Conservation (phyloP, 345 rosid species). For the Orychophragmus violaceus region DNA sequence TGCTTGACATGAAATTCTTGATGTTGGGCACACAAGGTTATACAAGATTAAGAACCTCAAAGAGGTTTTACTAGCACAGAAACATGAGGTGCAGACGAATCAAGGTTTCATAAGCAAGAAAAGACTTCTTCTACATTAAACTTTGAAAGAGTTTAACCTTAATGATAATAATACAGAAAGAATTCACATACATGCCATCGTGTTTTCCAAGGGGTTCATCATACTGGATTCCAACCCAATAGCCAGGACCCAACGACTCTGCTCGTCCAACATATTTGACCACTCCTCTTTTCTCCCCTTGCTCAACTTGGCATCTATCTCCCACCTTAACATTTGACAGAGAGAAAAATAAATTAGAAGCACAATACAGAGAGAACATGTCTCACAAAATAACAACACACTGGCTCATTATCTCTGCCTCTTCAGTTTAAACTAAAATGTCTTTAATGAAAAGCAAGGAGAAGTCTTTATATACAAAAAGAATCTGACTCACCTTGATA, state of each 20-base stretch:
- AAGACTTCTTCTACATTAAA: not conserved
- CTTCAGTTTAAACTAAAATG: not conserved
- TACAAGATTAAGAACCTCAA: not conserved
- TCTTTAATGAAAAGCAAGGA: no score
- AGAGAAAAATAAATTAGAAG: not conserved
- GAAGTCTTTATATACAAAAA: not conserved
- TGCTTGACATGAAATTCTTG: not conserved
- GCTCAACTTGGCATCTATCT: constrained; percentile 91
- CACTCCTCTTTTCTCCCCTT: constrained; percentile 86
- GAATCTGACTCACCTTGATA: constrained; percentile 53
- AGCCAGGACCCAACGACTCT: constrained; percentile 75
- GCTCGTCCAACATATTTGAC: constrained; percentile 81
- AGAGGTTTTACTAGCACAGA: not conserved
- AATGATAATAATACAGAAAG: not conserved
- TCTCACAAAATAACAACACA: constrained; percentile 5
- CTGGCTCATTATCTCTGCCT: constrained; percentile 5
- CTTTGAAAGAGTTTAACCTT: not conserved
- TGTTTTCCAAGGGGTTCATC: constrained; percentile 97
- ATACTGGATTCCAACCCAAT: constrained; percentile 90
- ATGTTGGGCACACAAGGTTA: constrained; percentile 2
- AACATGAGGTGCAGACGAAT: not conserved
- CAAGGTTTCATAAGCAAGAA: not conserved
- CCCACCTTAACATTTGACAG: constrained; percentile 46
- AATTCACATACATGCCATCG: constrained; percentile 69
- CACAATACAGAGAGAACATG: not conserved